Percentiles rank a stretch among this genome's conserved stretches.
Conservation (phyloP, 1,284 basidiomycete species). For the Fomes fomentarius region DNA sequence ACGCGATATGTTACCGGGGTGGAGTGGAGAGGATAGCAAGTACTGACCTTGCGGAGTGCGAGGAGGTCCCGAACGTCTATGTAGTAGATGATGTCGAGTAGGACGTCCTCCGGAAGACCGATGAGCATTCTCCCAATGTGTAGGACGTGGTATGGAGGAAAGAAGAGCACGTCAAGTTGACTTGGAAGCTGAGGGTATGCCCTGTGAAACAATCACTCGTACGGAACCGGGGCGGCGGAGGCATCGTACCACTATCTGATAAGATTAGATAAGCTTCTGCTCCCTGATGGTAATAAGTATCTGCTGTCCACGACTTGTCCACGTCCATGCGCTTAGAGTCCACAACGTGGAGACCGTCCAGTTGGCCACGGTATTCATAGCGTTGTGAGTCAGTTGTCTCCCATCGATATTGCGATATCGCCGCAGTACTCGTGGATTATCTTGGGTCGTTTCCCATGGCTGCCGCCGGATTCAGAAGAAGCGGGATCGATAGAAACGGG, state of each 20-base stretch:
- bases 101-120: conserved; percentile 43
- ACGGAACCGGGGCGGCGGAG: too few species aligned
- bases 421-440: background rate
- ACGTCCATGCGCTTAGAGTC: too few species aligned
- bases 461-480: background rate
- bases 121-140: conserved; percentile 20
- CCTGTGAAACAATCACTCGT: too few species aligned
- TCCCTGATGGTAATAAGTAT: too few species aligned
- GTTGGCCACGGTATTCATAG: background rate
- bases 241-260: conserved; percentile 20
- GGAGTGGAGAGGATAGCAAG: too few species aligned
- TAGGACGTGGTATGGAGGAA: conserved; percentile 14
- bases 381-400: background rate
- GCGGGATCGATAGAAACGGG: conserved; percentile 1
- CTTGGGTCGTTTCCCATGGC: background rate
- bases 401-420: background rate
- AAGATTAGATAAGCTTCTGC: conserved; percentile 22
- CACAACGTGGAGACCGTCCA: background rate
- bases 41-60: conserved; percentile 48
- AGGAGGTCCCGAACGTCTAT: conserved; percentile 46
- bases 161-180: conserved; percentile 10
- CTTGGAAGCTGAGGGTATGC: conserved; percentile 5
- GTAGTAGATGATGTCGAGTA: conserved; percentile 36
- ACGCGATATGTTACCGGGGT: conserved; percentile 7
- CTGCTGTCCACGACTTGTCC: too few species aligned